A percentile compares a stretch with the other conserved stretches of the same genome.
phyloP scores from a whole-genome alignment of 768 basidiomycete species.

The Mycena alexandri region DNA sequence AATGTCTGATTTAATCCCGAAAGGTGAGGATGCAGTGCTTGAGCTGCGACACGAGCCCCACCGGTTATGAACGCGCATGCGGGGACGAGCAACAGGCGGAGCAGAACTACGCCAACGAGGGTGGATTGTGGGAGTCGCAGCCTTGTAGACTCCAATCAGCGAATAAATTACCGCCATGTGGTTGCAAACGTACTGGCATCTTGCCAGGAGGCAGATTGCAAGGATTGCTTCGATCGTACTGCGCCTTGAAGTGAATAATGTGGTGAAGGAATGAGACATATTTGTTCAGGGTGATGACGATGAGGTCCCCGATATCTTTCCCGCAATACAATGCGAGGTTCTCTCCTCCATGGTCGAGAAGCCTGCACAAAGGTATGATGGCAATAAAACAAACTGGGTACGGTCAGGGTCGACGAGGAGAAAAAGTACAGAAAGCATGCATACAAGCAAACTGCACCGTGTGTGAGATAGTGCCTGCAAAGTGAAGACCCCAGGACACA shows the following conservation, averaged over 20 bases:
- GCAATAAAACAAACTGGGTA: conserved; percentile 55
- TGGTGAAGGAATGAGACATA: conserved; percentile 34
- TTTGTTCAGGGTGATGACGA: conserved; percentile 67
- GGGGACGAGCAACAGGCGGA: conserved; percentile 78
- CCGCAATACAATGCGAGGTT: conserved; percentile 65
- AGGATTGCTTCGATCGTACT: conserved; percentile 65
- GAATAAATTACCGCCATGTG: neutral
- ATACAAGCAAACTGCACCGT: conserved; percentile 45
- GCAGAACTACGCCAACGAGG: conserved; percentile 69
- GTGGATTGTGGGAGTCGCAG: conserved; percentile 61
- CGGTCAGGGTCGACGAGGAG: neutral
- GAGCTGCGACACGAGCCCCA: conserved; percentile 72
- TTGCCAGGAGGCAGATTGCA: conserved; percentile 59
- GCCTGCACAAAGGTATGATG: conserved; percentile 63
- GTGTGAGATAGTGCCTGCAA: conserved; percentile 38
- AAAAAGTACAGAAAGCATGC: neutral
- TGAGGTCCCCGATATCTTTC: conserved; percentile 61
- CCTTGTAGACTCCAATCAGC: conserved; percentile 39
- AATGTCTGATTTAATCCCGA: conserved; percentile 77
- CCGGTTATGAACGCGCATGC: conserved; percentile 77
- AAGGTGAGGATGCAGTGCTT: conserved; percentile 73
- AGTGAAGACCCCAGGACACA: conserved; percentile 58
- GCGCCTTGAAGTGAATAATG: conserved; percentile 3
- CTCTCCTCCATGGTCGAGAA: conserved; percentile 66
- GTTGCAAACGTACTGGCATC: conserved; percentile 59